Conservation (phyloP, 768 basidiomycete genomes). For the Tremella fuciformis region DNA sequence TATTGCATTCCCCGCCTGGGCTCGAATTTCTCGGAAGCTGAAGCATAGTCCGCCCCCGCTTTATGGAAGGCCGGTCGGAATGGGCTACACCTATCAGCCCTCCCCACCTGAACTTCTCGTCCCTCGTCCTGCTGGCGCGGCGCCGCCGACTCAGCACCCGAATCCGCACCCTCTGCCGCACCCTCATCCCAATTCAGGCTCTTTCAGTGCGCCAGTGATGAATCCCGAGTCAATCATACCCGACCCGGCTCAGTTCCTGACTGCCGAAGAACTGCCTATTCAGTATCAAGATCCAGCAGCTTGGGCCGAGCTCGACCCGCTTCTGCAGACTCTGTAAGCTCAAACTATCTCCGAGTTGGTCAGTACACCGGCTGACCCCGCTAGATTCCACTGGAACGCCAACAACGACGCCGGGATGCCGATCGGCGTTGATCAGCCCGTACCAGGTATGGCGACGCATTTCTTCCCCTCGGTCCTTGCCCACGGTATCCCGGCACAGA, state of each 20-base stretch:
- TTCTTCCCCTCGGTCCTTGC: slow-evolving; percentile 5
- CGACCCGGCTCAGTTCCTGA: slow-evolving; percentile 1
- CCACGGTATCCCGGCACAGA: not conserved
- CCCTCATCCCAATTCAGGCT: not conserved
- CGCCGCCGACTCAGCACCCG: not conserved
- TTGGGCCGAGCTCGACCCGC: slow-evolving; percentile 9
- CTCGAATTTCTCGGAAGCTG: no score
- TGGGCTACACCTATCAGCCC: not conserved
- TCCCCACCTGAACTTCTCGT: not conserved
- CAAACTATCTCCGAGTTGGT: not conserved
- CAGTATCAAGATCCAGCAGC: slow-evolving; percentile 5
- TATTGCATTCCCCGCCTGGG: no score
- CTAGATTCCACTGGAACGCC: slow-evolving; percentile 3
- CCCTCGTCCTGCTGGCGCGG: not conserved
- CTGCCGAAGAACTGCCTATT: not conserved
- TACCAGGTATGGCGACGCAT: not conserved
- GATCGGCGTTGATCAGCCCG: no score
- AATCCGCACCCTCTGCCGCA: not conserved
- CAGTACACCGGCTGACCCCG: no score
- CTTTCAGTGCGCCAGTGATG: not conserved
- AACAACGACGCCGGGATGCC: not conserved
- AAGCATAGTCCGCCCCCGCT: no score
- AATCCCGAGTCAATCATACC: not conserved
- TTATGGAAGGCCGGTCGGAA: no score
- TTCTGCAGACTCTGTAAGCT: slow-evolving; percentile 8